A percentile compares a stretch with the other conserved stretches of the same genome.
phyloP scores from a whole-genome alignment of 805 yeast species.

The Isabelozyma rhagii region DNA sequence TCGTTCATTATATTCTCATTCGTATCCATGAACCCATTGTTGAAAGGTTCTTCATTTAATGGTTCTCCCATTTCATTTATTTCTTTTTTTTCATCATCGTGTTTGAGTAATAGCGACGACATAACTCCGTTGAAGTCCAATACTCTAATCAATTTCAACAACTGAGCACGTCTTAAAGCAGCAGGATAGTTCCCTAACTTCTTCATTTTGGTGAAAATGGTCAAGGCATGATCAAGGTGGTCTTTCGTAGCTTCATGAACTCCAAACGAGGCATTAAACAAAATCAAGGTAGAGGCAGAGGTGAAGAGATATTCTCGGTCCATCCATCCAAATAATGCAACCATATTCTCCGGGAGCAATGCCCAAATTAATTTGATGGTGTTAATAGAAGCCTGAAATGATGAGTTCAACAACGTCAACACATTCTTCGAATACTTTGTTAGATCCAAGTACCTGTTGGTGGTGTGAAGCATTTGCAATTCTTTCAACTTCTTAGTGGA shows the following conservation, averaged over 20 bases:
- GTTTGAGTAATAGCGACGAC: slow-evolving; percentile 53
- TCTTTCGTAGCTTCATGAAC: slow-evolving; percentile 71
- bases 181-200: slow-evolving; percentile 80
- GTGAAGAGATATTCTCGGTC: slow-evolving; percentile 80
- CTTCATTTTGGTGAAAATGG: slow-evolving; percentile 70
- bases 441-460: slow-evolving; percentile 58
- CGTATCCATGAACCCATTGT: neutral
- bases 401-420: slow-evolving; percentile 66
- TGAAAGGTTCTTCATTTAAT: neutral
- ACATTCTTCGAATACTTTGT: slow-evolving; percentile 66
- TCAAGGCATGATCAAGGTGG: slow-evolving; percentile 70
- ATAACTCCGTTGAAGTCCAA: slow-evolving; percentile 68
- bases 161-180: slow-evolving; percentile 67
- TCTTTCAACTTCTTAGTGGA: slow-evolving; percentile 63
- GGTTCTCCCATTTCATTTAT: neutral
- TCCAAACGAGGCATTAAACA: slow-evolving; percentile 79
- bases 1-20: neutral
- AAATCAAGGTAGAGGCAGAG: slow-evolving; percentile 67
- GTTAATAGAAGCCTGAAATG: slow-evolving; percentile 77
- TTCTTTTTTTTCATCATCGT: slow-evolving; percentile 44
- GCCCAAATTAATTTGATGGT: slow-evolving; percentile 74
- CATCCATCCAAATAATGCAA: slow-evolving; percentile 86
- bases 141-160: slow-evolving; percentile 60
- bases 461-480: slow-evolving; percentile 32
- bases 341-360: slow-evolving; percentile 70